Evolutionary conservation across 495 filamentous ascomycete species (phyloP).

Genomic region (Corynascus novoguineensis): DNA sequence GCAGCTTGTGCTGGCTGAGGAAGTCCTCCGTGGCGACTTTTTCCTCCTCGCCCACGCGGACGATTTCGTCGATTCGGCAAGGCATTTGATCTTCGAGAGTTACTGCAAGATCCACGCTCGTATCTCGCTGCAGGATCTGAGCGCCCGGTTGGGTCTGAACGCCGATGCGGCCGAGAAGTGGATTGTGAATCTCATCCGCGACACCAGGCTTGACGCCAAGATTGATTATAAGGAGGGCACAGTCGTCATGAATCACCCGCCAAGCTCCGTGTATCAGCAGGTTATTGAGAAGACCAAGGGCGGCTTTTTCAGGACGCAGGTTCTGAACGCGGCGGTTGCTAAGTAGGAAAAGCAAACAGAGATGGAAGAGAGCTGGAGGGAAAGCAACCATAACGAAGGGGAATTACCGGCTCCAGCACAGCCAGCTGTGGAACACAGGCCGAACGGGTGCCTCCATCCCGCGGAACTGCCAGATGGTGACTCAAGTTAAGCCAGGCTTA

Average conservation of each 20-base stretch:
- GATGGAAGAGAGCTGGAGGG: slow-evolving; percentile 12
- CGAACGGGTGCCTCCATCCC: background rate
- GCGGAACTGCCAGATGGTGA: too few species aligned
- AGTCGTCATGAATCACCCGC: slow-evolving; percentile 98
- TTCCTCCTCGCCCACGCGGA: slow-evolving; percentile 84
- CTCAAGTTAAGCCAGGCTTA: too few species aligned
- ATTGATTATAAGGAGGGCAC: slow-evolving; percentile 98
- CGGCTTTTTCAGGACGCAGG: slow-evolving; percentile 83
- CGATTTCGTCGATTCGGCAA: slow-evolving; percentile 85
- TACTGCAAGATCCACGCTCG: slow-evolving; percentile 99
- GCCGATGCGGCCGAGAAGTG: slow-evolving; percentile 98
- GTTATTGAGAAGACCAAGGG: slow-evolving; percentile 96
- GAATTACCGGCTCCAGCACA: too few species aligned
- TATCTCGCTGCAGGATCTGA: slow-evolving; percentile 96
- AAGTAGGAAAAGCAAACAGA: slow-evolving; percentile 25
- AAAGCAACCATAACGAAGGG: background rate
- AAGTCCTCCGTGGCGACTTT: slow-evolving; percentile 88
- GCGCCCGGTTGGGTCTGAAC: slow-evolving; percentile 78
- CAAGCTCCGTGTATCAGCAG: slow-evolving; percentile 96
- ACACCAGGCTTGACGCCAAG: slow-evolving; percentile 96
- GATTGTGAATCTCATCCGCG: slow-evolving; percentile 98
- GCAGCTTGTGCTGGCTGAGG: slow-evolving; percentile 83
- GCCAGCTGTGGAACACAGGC: background rate
- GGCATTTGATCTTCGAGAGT: slow-evolving; percentile 93
- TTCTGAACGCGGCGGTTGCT: slow-evolving; percentile 56